Evolutionary conservation across 306 rosid genomes (phyloP), one percentile per base, ranked within the genome.

Genomic region (Casuarina glauca): DNA sequence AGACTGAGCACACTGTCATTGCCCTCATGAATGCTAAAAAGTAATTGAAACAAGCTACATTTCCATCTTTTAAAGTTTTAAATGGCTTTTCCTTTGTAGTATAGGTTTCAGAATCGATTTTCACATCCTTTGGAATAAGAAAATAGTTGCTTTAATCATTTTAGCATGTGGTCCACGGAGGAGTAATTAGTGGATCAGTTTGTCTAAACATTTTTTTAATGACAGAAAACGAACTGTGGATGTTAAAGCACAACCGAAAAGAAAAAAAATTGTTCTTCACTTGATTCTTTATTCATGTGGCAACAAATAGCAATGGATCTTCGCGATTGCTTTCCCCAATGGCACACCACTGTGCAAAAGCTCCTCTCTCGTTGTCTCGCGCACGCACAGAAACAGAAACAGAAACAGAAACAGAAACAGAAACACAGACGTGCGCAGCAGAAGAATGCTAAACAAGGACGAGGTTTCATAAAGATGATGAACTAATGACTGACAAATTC

Each of bases 1-100:
- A 82, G 80, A 78, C 78, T 77, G 81, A 88, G 79, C 36, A 76
- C 77, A 74, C 78, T 86, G 81, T 73, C 90, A 48, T 70, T 76
- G 84, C 82, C 86, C 83, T 76, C 11, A 67, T 39, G 82, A 75
- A 72, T 15, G 39, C 72, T 48, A 63, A 43, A 52, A 70, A 70
- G 72, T 15, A 39, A 67, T 52, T 52, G 36, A 42, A 60, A 9
- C 11, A 26, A 20, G 3, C 17, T 4, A 5, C 6, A 39, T 66
- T 15, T 20, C 4, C 17, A 8, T 39, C 17, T 39, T 38, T 15
- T 11, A 7, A 13, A 15, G 6, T 64, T 39, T 39, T 6, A 41
- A 66, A 17, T 67, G 17, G 32, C 32, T 67, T n/a, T 42, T 13
- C 32, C 32, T 0, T 26, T 26, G 0, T 26, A 26, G 32, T 26